Percentiles rank a stretch among this genome's conserved stretches.
phyloP scores from a whole-genome alignment of 129 eudicot genomes.

The Lonicera japonica region DNA sequence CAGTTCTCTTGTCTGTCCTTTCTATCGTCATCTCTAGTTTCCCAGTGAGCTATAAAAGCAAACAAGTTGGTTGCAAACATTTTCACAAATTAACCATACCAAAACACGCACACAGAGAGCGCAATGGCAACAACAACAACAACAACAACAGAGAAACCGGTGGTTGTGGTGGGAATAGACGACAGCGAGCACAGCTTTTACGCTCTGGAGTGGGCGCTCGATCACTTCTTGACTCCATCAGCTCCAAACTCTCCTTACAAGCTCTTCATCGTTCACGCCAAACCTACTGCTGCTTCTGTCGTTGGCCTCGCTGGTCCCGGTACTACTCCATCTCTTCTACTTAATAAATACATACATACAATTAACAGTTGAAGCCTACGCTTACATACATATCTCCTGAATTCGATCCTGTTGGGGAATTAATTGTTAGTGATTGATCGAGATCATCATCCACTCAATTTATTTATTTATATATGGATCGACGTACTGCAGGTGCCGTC shows the following conservation, averaged over 20 bases:
- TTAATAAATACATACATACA: no score
- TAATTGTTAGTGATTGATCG: no score
- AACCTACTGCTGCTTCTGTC: conserved; percentile 52
- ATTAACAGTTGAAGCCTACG: no score
- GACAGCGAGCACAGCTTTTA: conserved; percentile 77
- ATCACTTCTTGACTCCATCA: conserved; percentile 44
- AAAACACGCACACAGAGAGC: not conserved
- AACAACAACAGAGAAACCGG: conserved; percentile 40
- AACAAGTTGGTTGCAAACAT: not conserved
- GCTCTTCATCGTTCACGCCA: conserved; percentile 59
- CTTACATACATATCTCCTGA: no score
- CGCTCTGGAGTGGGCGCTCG: conserved; percentile 71
- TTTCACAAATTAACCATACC: not conserved
- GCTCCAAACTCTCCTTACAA: conserved; percentile 38
- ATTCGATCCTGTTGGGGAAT: no score
- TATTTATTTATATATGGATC: not conserved
- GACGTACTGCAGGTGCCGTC: conserved; percentile 34
- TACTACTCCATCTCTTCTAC: not conserved
- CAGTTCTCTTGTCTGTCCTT: not conserved
- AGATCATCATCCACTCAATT: not conserved
- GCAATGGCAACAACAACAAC: not conserved
- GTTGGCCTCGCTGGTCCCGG: conserved; percentile 74
- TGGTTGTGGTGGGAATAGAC: conserved; percentile 70
- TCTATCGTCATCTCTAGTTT: not conserved
- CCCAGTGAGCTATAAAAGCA: not conserved